phyloP scores from a whole-genome alignment of 2,329 filamentous ascomycete genomes.

The Phialophora expanda region DNA sequence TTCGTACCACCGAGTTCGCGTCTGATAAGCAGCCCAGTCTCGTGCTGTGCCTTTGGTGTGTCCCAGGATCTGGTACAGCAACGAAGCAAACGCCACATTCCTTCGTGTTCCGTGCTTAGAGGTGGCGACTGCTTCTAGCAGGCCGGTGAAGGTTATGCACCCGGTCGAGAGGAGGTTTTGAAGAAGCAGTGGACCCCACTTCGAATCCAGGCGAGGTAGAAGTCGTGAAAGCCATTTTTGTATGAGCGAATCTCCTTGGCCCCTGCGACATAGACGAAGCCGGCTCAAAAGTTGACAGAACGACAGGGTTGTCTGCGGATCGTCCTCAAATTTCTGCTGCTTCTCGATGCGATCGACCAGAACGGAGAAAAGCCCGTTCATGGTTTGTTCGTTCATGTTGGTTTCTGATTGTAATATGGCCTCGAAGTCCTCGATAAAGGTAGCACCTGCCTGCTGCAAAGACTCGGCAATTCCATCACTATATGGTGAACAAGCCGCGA shows the following conservation, averaged over 20 bases:
- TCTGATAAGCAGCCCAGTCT: conserved; percentile 27
- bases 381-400: conserved; percentile 53
- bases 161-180: conserved; percentile 52
- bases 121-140: conserved; percentile 40
- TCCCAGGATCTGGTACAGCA: conserved; percentile 40
- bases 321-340: conserved; percentile 40
- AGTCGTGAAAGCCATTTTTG: conserved; percentile 50
- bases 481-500: conserved; percentile 55
- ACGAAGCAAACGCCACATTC: conserved; percentile 41
- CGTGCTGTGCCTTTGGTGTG: conserved; percentile 21
- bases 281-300: conserved; percentile 50
- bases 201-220: conserved; percentile 45
- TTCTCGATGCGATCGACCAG: conserved; percentile 48
- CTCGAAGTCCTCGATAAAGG: conserved; percentile 53
- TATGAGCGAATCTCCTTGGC: conserved; percentile 51
- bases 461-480: conserved; percentile 54
- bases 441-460: conserved; percentile 47
- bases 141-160: conserved; percentile 51
- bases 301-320: conserved; percentile 44
- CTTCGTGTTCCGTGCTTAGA: conserved; percentile 24
- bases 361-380: conserved; percentile 50
- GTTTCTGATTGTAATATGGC: conserved; percentile 53
- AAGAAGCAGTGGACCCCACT: conserved; percentile 45
- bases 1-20: conserved; percentile 40
- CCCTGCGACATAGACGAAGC: conserved; percentile 51